Evolutionary conservation across 805 yeast species (phyloP), one percentile per base, ranked within the genome.

Genomic region (Saccharomyces kudriavzevii): DNA sequence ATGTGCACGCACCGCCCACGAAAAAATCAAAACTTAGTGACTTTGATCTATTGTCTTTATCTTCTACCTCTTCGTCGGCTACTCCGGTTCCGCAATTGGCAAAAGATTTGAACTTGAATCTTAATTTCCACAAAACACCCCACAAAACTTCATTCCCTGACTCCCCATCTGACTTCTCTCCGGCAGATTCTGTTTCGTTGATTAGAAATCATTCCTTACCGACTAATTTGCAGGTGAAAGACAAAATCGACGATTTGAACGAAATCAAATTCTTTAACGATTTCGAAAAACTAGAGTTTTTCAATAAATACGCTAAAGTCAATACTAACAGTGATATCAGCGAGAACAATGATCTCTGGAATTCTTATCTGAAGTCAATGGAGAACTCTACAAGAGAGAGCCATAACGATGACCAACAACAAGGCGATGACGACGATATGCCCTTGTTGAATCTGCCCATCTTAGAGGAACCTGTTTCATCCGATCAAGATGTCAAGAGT

Each of bases 241-340:
- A 49, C 30, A 28, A 29, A 28, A 48, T 46, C 6, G 45, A 49
- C 9, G 43, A 54, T n/a, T 47, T 51, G 27, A 53, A 55, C 17
- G 55, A 56, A 6, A 49, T 59, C 49, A 56, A 56, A 45, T 62
- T 62, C 47, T 46, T 62, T 25, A 64, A 62, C 45, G 60, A 54
- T 51, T 58, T 56, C 48, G 65, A 62, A 47, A 61, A 60, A 31
- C 52, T 51, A 51, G 63, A 58, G 28, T 62, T 62, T 43, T 57
- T 59, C 50, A 55, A 57, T 43, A 62, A 62, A 43, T 57, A 59
- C 28, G 43, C 54, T 17, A 35, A 35, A n/a, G 43, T 20, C 11
- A 35, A 35, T 9, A 35, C 27, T 4, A 26, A 24, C 11, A 45
- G n/a, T 24, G 29, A 22, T 20, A 17, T 35, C 10, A 35, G 17